These are phyloP conservation scores for Botrytis deweyae DNA, from an alignment of 2,329 filamentous ascomycete species.

Conservation along the genomic window DNA sequence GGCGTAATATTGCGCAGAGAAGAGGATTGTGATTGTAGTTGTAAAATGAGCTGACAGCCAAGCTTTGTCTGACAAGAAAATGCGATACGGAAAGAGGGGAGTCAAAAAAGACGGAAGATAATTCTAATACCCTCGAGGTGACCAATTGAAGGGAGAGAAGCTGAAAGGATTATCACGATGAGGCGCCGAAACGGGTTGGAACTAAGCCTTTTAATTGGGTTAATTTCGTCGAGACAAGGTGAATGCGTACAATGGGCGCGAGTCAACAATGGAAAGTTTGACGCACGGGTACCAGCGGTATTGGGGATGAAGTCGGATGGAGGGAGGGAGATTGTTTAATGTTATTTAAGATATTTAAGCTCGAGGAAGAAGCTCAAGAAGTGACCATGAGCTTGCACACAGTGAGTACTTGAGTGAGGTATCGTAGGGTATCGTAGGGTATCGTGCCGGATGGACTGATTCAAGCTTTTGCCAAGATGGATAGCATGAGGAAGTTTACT, in stretches of 20 bases:
- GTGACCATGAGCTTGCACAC: too few relatives aligned
- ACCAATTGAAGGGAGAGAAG: not conserved
- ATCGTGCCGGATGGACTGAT: not conserved
- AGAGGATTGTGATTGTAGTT: not conserved
- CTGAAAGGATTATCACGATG: not conserved
- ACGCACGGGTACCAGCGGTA: not conserved
- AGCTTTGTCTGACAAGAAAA: not conserved
- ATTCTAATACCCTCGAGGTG: not conserved
- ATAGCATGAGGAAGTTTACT: not conserved
- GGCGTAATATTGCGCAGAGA: not conserved
- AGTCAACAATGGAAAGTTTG: not conserved
- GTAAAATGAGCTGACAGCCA: not conserved
- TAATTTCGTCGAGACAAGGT: conserved; percentile 3
- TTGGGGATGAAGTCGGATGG: not conserved
- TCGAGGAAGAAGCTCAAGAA: not conserved
- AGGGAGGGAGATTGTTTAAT: not conserved
- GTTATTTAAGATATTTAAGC: not conserved
- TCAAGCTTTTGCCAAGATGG: conserved; percentile 10
- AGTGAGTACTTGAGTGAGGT: too few relatives aligned
- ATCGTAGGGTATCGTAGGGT: not conserved
- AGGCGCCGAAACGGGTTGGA: conserved; percentile 1
- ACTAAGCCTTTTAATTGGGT: not conserved
- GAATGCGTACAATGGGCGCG: not conserved
- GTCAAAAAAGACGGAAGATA: not conserved
- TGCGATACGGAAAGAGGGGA: not conserved